Evolutionary conservation across 164 flowering plant genomes (phyloP), one percentile per base, ranked within the genome.

Genomic region (Liquidambar formosana): DNA sequence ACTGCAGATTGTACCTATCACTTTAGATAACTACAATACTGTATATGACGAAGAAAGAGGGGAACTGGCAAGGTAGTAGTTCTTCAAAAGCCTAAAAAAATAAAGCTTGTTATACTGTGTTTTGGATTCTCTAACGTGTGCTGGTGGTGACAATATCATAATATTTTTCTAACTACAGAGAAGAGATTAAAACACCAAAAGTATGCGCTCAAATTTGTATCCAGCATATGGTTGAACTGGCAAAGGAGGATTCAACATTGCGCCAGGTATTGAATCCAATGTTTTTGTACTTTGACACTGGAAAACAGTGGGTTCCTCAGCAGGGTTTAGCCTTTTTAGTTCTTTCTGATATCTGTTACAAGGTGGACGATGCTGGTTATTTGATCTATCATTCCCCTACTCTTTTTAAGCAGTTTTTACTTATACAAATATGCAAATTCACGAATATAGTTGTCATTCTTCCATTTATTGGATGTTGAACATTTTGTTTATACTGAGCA

Each of bases 121-220:
- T 6, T 57, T 11, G 5, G 0, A 45, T 8, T 45, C 12, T 52
- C 10, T 61, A 27, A 57, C 21, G 57, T 65, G 10, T 27, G n/a
- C n/a, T n/a, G n/a, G n/a, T n/a, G 4, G 15, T 41, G 41, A 18
- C 10, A 60, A 33, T 33, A 6, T 33, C 41, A 2, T 33, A n/a
- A n/a, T 21, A 49, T 41, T 48, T 47, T 74, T 18, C 8, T 43
- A 38, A 19, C 53, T 74, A 28, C 75, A 94, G 99, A 60, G 97
- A 95, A 77, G 99, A 95, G 88, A 81, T 76, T 58, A 96, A 95
- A 73, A 80, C 85, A 21, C 99, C 99, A 65, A 80, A 75, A 75
- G 79, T 93, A 47, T 95, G 97, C 97, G 92, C 97, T 18, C 96
- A 83, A 78, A 93, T 95, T 68, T 93, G 97, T 73, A 69, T 95